A percentile compares a stretch with the other conserved stretches of the same genome.
phyloP scores from a whole-genome alignment of 768 basidiomycete species.

The Hygrophorus pudorinus region DNA sequence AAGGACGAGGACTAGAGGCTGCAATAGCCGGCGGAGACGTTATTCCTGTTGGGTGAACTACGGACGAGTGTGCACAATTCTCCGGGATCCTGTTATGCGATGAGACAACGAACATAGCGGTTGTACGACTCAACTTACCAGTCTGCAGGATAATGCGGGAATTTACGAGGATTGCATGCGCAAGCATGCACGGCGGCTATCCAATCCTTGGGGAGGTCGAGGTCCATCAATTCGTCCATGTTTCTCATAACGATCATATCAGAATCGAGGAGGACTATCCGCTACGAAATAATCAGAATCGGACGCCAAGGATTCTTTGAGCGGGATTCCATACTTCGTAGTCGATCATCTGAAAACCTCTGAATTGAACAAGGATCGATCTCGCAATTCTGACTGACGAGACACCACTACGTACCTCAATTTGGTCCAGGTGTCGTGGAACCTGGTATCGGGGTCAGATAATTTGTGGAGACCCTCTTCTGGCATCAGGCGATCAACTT shows the following conservation, averaged over 20 bases:
- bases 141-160: constrained; percentile 80
- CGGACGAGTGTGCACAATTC: constrained; percentile 77
- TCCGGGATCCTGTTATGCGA: constrained; percentile 65
- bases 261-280: constrained; percentile 73
- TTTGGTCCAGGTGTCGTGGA: constrained; percentile 69
- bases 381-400: neutral
- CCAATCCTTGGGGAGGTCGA: constrained; percentile 51
- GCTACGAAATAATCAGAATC: constrained; percentile 25
- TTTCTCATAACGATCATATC: constrained; percentile 81
- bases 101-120: constrained; percentile 1
- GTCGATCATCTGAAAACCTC: constrained; percentile 55
- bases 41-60: constrained; percentile 32
- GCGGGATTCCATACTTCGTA: constrained; percentile 43
- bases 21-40: constrained; percentile 22
- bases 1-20: constrained; percentile 52
- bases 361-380: constrained; percentile 10
- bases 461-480: constrained; percentile 30
- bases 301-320: no score
- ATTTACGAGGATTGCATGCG: constrained; percentile 84
- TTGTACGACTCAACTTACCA: constrained; percentile 44
- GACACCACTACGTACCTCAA: constrained; percentile 30
- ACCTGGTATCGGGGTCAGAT: constrained; percentile 37
- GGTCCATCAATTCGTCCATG: constrained; percentile 68
- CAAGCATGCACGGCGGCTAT: constrained; percentile 90
- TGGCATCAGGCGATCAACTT: constrained; percentile 54